Evolutionary conservation across 108 stramenopile species (phyloP).

Genomic region (Skeletonema grethae): DNA sequence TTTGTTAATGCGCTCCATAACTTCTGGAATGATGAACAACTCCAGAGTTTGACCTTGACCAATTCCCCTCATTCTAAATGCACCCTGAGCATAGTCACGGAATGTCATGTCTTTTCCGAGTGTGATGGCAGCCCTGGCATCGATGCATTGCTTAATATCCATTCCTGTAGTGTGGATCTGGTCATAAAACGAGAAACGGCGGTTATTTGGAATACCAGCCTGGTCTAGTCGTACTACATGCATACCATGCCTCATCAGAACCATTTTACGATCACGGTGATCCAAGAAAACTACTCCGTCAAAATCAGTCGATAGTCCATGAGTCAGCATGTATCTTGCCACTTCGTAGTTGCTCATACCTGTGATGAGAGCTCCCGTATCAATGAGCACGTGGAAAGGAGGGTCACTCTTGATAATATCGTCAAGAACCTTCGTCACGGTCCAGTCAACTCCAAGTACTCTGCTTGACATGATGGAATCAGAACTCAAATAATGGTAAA

Average conservation of each 20-base stretch:
- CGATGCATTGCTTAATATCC: constrained; percentile 95
- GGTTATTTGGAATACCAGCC: constrained; percentile 83
- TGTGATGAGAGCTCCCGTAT: constrained; percentile 95
- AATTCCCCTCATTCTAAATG: constrained; percentile 97
- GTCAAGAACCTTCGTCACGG: constrained; percentile 76
- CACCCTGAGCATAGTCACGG: constrained; percentile 96
- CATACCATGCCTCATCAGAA: constrained; percentile 81
- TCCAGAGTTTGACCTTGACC: constrained; percentile 93
- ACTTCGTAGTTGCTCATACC: constrained; percentile 96
- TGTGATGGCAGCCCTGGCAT: constrained; percentile 91
- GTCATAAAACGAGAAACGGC: constrained; percentile 96
- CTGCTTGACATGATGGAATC: constrained; percentile 83
- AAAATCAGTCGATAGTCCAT: constrained; percentile 75
- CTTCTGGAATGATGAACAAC: constrained; percentile 92
- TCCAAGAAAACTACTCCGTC: constrained; percentile 97
- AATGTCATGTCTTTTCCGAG: constrained; percentile 98
- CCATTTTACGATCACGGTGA: constrained; percentile 93
- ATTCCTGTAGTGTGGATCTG: constrained; percentile 98
- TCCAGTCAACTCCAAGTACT: constrained; percentile 74
- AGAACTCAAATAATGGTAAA: constrained; percentile 90
- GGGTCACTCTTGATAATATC: constrained; percentile 79
- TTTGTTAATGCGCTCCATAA: constrained; percentile 80
- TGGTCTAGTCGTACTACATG: constrained; percentile 84
- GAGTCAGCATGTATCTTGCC: constrained; percentile 85
- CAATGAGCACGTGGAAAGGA: constrained; percentile 91